Conservation (phyloP, 257 asterid species). For the Euphrasia confusa region DNA sequence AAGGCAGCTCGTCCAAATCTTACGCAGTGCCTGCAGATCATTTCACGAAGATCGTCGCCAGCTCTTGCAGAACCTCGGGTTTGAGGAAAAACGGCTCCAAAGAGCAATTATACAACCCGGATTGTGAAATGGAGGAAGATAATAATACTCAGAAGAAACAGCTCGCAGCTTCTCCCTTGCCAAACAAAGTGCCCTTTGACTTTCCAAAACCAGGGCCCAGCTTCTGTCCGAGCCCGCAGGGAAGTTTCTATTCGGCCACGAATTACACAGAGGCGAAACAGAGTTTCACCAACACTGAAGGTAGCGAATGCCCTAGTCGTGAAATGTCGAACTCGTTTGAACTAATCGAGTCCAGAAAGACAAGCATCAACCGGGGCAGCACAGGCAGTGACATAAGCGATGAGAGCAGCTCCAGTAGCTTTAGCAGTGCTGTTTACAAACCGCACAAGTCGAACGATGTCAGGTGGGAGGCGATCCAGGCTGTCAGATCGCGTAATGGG, state of each 20-base stretch:
- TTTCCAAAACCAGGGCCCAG: constrained; percentile 26
- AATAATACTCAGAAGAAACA: constrained; percentile 12
- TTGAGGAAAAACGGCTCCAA: constrained; percentile 25
- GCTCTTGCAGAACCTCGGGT: constrained; percentile 34
- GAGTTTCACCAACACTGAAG: constrained; percentile 55
- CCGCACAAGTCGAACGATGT: constrained; percentile 54
- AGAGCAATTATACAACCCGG: constrained; percentile 19
- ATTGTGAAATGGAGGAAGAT: constrained; percentile 28
- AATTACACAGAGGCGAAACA: constrained; percentile 51
- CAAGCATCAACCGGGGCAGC: constrained; percentile 49
- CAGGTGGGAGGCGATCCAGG: constrained; percentile 57
- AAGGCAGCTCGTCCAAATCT: constrained; percentile 42
- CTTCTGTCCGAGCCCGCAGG: constrained; percentile 50
- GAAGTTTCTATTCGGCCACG: constrained; percentile 48
- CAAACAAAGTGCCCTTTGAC: constrained; percentile 26
- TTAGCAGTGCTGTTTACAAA: constrained; percentile 43
- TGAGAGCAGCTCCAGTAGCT: constrained; percentile 60
- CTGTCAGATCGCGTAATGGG: constrained; percentile 42
- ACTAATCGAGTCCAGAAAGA: constrained; percentile 38
- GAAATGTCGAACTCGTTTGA: constrained; percentile 45
- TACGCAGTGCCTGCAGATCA: constrained; percentile 28
- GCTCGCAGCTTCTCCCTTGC: neutral
- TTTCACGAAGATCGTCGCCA: constrained; percentile 28
- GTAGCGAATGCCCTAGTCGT: constrained; percentile 43
- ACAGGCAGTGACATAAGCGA: constrained; percentile 51